Conservation (phyloP, 73 alveolate genomes). For the Paramecium octaurelia region DNA sequence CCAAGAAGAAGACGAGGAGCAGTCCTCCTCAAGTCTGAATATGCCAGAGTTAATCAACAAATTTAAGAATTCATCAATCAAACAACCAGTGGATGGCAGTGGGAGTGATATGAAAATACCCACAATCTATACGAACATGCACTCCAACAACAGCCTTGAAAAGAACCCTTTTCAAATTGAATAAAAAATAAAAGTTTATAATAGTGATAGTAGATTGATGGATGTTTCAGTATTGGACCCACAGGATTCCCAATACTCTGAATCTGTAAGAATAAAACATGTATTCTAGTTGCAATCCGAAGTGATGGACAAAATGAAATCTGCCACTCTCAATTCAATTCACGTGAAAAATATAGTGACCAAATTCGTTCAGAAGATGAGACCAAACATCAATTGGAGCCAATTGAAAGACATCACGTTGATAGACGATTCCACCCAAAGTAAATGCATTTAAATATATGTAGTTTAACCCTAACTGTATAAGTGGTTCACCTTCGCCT, state of each 20-base stretch:
- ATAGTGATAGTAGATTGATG: background rate
- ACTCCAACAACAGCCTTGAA: background rate
- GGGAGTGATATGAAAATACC: slow-evolving; percentile 49
- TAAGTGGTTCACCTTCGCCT: background rate
- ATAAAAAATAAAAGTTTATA: background rate
- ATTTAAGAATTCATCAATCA: background rate
- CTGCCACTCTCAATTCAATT: background rate
- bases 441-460: background rate
- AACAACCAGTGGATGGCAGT: background rate
- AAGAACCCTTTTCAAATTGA: background rate
- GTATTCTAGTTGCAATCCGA: background rate
- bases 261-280: background rate
- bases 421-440: background rate
- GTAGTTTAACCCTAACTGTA: background rate
- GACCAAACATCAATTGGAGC: background rate
- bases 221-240: background rate
- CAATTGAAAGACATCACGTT: background rate
- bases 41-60: too few species aligned
- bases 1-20: slow-evolving; percentile 34
- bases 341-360: background rate
- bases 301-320: background rate
- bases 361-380: background rate
- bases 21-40: background rate
- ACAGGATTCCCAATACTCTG: background rate
- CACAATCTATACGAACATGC: background rate